Conservation (phyloP, 2,329 filamentous ascomycete genomes). For the Aspergillus proliferans region DNA sequence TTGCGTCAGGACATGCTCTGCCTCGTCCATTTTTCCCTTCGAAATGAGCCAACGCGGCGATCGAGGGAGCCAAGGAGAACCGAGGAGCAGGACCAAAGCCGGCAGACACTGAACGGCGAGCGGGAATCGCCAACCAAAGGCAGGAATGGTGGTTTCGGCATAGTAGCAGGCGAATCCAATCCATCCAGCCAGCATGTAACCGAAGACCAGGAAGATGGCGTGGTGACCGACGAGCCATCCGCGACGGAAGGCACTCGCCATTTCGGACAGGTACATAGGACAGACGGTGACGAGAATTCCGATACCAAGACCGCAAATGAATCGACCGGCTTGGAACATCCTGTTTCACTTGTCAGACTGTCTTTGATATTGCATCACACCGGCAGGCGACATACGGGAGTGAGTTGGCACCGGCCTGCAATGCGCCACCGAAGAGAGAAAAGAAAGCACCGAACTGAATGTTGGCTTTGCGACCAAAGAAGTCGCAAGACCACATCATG, state of each 20-base stretch:
- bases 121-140: constrained; percentile 44
- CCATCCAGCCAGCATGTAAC: constrained; percentile 42
- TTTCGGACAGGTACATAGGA: constrained; percentile 43
- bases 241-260: constrained; percentile 35
- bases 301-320: constrained; percentile 38
- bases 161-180: constrained; percentile 43
- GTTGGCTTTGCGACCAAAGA: constrained; percentile 40
- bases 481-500: constrained; percentile 46
- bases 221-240: constrained; percentile 44
- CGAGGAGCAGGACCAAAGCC: constrained; percentile 35
- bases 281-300: constrained; percentile 40
- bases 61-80: constrained; percentile 39
- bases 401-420: constrained; percentile 43
- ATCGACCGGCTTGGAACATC: constrained; percentile 43
- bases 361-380: not conserved
- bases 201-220: constrained; percentile 44
- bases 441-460: constrained; percentile 44
- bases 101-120: constrained; percentile 37
- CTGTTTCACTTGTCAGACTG: constrained; percentile 8
- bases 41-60: constrained; percentile 48
- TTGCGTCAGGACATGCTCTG: constrained; percentile 37
- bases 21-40: constrained; percentile 42
- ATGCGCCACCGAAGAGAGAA: constrained; percentile 41
- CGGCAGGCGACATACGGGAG: constrained; percentile 29
- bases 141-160: constrained; percentile 26